Conservation (phyloP, 495 filamentous ascomycete species). For the Penicillium riverlandense region DNA sequence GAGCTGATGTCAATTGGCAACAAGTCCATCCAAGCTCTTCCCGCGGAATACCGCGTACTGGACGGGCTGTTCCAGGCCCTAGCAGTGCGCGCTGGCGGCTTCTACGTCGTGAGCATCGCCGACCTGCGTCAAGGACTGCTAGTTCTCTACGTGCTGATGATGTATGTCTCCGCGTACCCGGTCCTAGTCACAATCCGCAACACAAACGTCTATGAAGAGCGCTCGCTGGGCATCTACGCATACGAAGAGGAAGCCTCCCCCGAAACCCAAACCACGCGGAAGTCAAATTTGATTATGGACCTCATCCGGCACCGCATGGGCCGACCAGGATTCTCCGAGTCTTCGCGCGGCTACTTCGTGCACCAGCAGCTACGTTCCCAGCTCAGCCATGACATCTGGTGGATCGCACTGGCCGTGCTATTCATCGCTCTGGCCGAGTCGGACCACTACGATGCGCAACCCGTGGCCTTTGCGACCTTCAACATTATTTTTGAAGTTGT, state of each 20-base stretch:
- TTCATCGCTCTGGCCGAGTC: constrained; percentile 72
- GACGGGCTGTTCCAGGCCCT: constrained; percentile 81
- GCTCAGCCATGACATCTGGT: constrained; percentile 83
- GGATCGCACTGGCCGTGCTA: constrained; percentile 65
- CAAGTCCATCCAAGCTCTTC: constrained; percentile 47
- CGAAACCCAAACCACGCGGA: constrained; percentile 10
- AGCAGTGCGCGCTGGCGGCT: constrained; percentile 75
- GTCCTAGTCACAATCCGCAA: constrained; percentile 53
- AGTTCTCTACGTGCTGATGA: constrained; percentile 85
- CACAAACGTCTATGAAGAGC: constrained; percentile 75
- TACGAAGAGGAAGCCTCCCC: constrained; percentile 22
- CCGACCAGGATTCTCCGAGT: constrained; percentile 19
- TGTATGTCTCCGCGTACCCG: constrained; percentile 68
- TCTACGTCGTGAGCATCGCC: constrained; percentile 72
- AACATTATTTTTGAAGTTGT: constrained; percentile 84
- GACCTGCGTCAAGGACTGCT: constrained; percentile 65
- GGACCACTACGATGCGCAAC: constrained; percentile 55
- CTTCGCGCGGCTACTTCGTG: constrained; percentile 47
- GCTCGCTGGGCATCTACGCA: constrained; percentile 59
- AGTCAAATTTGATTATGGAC: constrained; percentile 13
- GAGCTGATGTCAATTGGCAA: constrained; percentile 76
- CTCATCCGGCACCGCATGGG: constrained; percentile 20
- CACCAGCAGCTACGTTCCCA: constrained; percentile 66
- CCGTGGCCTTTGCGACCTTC: constrained; percentile 68
- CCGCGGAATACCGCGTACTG: constrained; percentile 53